These are phyloP conservation scores for Macrotyloma uniflorum DNA, from an alignment of 306 rosid genomes.

Conservation along the genomic window DNA sequence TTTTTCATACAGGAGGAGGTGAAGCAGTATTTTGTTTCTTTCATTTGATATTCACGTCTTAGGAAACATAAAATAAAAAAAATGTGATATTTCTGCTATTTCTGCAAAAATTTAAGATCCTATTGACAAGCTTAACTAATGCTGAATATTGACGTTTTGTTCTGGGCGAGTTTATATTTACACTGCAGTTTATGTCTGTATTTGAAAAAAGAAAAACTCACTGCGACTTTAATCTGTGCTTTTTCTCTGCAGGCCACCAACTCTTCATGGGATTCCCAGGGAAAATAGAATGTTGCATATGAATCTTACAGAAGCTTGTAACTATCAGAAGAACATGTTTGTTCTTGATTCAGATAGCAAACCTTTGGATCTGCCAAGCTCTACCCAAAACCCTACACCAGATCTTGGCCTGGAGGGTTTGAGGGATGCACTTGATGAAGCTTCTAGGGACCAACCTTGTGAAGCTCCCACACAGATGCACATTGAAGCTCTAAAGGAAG, in stretches of 20 bases:
- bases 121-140: neutral
- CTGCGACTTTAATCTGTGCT: slow-evolving; percentile 16
- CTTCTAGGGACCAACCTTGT: slow-evolving; percentile 26
- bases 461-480: slow-evolving; percentile 37
- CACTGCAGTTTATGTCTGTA: neutral
- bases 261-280: slow-evolving; percentile 88
- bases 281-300: slow-evolving; percentile 70
- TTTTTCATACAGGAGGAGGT: neutral
- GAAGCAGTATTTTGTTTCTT: neutral
- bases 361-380: slow-evolving; percentile 57
- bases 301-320: slow-evolving; percentile 70
- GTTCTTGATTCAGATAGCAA: slow-evolving; percentile 68
- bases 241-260: slow-evolving; percentile 72
- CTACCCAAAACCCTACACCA: slow-evolving; percentile 48
- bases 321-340: slow-evolving; percentile 69
- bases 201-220: neutral
- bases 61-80: neutral
- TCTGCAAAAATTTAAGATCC: neutral
- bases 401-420: slow-evolving; percentile 49
- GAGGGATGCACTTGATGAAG: slow-evolving; percentile 41
- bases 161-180: neutral
- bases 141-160: neutral
- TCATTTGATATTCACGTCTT: neutral
- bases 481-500: slow-evolving; percentile 47
- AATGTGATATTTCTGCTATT: neutral